Evolutionary conservation across 2,329 filamentous ascomycete species (phyloP).

Genomic region (Thermothelomyces thermophilus): DNA sequence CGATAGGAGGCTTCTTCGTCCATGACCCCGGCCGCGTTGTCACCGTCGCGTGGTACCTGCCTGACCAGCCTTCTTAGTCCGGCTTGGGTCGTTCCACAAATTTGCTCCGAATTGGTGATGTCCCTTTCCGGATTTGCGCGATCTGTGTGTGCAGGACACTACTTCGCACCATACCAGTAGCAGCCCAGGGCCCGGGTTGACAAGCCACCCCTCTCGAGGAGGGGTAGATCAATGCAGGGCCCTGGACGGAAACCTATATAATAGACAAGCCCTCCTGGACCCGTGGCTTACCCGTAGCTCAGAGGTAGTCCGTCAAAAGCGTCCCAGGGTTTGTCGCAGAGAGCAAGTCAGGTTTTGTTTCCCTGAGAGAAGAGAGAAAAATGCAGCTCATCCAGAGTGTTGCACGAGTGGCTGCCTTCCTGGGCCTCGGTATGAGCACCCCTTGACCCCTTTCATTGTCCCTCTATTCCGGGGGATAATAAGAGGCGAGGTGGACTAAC

Average conservation of each 20-base stretch:
- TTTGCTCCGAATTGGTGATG: conserved; percentile 6
- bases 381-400: conserved; percentile 30
- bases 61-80: conserved; percentile 2
- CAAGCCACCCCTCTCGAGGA: neutral
- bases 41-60: neutral
- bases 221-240: neutral
- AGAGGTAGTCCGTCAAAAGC: neutral
- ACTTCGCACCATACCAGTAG: no score
- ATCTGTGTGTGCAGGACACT: neutral
- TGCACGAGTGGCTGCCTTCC: conserved; percentile 27
- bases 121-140: conserved; percentile 18
- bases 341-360: neutral
- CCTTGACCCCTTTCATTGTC: neutral
- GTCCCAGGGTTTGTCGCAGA: neutral
- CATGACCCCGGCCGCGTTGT: neutral
- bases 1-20: neutral
- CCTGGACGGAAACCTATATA: conserved; percentile 10
- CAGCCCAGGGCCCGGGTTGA: neutral
- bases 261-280: neutral
- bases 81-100: conserved; percentile 2
- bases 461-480: neutral
- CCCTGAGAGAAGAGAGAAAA: neutral
- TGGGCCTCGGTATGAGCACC: conserved; percentile 28
- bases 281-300: conserved; percentile 1
- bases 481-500: conserved; percentile 1